Conservation (phyloP, 192 early-diverging fungal species). For the Ambispora gerdemannii region DNA sequence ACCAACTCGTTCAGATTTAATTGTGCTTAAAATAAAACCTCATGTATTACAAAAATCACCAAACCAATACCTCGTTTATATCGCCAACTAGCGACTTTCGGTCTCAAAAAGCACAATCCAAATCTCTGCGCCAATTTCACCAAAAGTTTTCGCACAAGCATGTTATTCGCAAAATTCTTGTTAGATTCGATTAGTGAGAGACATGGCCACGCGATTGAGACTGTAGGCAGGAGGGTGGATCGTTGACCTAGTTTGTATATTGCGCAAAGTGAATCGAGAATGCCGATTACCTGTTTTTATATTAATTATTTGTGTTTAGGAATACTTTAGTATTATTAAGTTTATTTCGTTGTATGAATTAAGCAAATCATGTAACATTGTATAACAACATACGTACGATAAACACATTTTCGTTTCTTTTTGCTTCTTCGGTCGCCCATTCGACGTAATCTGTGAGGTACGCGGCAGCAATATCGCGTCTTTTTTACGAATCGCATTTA, state of each 20-base stretch:
- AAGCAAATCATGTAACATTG: slow-evolving; percentile 1
- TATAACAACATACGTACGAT: slow-evolving; percentile 32
- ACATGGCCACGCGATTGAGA: slow-evolving; percentile 44
- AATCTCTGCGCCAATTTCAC: slow-evolving; percentile 83
- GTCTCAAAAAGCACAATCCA: slow-evolving; percentile 74
- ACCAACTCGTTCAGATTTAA: background rate
- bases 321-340: too few relatives aligned
- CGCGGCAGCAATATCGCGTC: slow-evolving; percentile 60
- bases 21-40: too few relatives aligned
- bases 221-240: slow-evolving; percentile 53
- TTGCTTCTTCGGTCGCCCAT: slow-evolving; percentile 59
- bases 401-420: slow-evolving; percentile 46
- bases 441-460: slow-evolving; percentile 65
- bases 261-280: slow-evolving; percentile 61
- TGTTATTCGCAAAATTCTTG: slow-evolving; percentile 60
- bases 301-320: slow-evolving; percentile 29
- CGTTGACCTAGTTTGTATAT: slow-evolving; percentile 71
- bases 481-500: slow-evolving; percentile 25
- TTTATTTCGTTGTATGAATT: too few relatives aligned
- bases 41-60: background rate
- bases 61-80: slow-evolving; percentile 59
- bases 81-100: slow-evolving; percentile 64
- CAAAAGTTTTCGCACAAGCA: slow-evolving; percentile 73
- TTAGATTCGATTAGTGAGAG: slow-evolving; percentile 44
- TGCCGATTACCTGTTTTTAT: slow-evolving; percentile 58